phyloP scores from a whole-genome alignment of 805 yeast genomes.

The Candida pseudoglaebosa region DNA sequence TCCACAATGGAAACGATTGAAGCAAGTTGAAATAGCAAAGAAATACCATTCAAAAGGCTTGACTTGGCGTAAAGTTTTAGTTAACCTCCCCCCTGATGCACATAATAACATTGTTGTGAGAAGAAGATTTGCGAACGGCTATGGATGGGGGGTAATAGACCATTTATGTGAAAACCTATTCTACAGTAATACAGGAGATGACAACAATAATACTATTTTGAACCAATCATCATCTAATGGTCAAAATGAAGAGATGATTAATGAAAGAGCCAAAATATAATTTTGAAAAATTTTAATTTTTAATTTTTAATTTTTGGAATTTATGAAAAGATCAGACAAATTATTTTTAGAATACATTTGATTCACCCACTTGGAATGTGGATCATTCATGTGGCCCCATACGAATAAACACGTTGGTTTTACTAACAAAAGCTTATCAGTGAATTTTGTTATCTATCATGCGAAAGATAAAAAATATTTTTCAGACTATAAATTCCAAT shows the following conservation, averaged over 20 bases:
- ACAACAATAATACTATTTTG: neutral
- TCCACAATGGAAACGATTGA: conserved; percentile 32
- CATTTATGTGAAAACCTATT: conserved; percentile 32
- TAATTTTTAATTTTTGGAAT: no score
- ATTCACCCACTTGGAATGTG: no score
- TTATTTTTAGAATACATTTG: no score
- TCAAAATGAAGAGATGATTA: neutral
- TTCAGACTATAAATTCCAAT: no score
- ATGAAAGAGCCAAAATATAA: neutral
- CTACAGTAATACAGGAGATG: neutral
- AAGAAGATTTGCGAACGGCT: conserved; percentile 41
- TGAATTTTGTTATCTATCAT: no score
- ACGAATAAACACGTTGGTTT: no score
- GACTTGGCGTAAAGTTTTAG: conserved; percentile 44
- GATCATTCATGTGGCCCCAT: no score
- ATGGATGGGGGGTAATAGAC: conserved; percentile 46
- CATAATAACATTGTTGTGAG: conserved; percentile 44
- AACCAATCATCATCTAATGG: neutral
- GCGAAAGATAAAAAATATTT: no score
- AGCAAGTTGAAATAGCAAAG: conserved; percentile 39
- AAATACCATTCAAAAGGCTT: conserved; percentile 35
- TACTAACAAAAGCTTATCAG: no score
- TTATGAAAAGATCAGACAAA: no score
- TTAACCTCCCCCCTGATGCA: conserved; percentile 43
- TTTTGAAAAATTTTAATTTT: no score